Conservation (phyloP, 208 protist species). For the Acanthamoeba royreba region DNA sequence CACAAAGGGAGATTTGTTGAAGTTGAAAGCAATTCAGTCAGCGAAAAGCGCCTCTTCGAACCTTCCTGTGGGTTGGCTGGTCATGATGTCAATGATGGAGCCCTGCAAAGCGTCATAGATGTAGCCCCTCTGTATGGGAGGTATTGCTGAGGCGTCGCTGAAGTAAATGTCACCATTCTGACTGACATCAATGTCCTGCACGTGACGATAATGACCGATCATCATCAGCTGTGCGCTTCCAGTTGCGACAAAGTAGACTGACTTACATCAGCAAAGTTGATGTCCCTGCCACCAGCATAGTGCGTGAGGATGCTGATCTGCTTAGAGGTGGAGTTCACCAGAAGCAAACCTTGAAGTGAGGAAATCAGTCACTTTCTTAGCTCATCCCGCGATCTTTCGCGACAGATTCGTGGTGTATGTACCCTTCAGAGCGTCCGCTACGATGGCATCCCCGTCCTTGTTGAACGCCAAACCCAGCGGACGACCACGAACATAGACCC, state of each 20-base stretch:
- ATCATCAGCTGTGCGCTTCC: no score
- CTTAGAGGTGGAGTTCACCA: background rate
- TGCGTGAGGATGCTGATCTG: background rate
- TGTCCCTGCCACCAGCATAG: background rate
- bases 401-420: no score
- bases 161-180: background rate
- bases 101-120: background rate
- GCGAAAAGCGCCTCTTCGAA: no score
- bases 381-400: no score
- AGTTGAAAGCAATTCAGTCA: no score
- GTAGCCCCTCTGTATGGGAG: background rate
- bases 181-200: background rate
- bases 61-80: background rate
- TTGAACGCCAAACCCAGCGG: background rate
- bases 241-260: no score
- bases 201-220: no score
- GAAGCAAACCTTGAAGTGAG: background rate
- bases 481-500: background rate
- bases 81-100: background rate
- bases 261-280: constrained; percentile 25
- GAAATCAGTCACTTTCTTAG: no score
- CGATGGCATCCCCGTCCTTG: background rate
- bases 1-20: no score
- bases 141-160: background rate
- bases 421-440: background rate